Conservation (phyloP, 2,329 filamentous ascomycete species). For the Gliomastix tumulicola region DNA sequence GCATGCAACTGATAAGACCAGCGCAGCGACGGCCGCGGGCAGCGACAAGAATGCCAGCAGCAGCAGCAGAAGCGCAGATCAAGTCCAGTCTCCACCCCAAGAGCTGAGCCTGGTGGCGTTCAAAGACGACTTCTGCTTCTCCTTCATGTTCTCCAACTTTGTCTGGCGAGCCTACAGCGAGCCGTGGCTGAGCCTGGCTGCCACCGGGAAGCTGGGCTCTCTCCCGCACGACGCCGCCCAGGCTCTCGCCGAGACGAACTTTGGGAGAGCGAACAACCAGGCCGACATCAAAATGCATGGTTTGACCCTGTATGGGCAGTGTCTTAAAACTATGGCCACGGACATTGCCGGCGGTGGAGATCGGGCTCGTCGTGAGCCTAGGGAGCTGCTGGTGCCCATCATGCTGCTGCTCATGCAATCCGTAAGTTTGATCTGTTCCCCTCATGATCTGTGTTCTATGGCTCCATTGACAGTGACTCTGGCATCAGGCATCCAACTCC, state of each 20-base stretch:
- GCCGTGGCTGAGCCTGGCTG: slow-evolving; percentile 9
- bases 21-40: too few relatives aligned
- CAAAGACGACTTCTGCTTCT: slow-evolving; percentile 10
- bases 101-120: slow-evolving; percentile 10
- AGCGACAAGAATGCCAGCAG: too few relatives aligned
- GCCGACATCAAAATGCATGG: not conserved
- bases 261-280: not conserved
- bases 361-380: too few relatives aligned
- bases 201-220: slow-evolving; percentile 7
- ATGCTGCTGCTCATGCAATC: not conserved
- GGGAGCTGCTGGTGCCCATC: not conserved
- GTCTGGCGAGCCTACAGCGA: slow-evolving; percentile 10
- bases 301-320: not conserved
- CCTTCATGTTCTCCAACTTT: slow-evolving; percentile 11
- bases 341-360: too few relatives aligned
- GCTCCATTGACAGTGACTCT: too few relatives aligned
- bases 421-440: not conserved
- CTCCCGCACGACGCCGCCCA: slow-evolving; percentile 5
- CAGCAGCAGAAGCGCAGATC: too few relatives aligned
- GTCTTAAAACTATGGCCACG: not conserved
- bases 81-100: slow-evolving; percentile 8
- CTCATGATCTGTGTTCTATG: too few relatives aligned
- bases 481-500: not conserved
- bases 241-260: not conserved
- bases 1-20: too few relatives aligned